Conservation (phyloP, 768 basidiomycete genomes). For the Butyriboletus loyo region DNA sequence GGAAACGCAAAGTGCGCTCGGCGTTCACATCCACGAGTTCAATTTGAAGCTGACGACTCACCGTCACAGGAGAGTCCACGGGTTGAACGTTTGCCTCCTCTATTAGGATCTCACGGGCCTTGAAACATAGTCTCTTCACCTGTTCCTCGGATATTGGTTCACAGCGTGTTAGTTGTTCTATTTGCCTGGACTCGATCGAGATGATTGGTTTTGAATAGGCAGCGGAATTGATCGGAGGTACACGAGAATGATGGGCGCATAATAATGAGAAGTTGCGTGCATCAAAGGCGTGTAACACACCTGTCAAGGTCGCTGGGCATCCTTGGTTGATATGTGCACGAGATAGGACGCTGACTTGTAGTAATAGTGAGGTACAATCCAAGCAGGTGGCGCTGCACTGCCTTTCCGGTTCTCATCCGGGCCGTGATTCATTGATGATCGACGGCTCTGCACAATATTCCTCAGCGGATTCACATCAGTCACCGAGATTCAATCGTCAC, state of each 20-base stretch:
- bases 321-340: constrained; percentile 12
- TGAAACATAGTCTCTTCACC: constrained; percentile 92
- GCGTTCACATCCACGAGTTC: constrained; percentile 1
- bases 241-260: constrained; percentile 21
- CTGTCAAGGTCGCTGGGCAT: constrained; percentile 60
- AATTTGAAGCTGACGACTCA: constrained; percentile 36
- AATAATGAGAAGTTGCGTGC: constrained; percentile 23
- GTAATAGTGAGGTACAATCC: constrained; percentile 24
- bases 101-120: constrained; percentile 93
- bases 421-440: constrained; percentile 18
- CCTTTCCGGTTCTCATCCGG: constrained; percentile 12
- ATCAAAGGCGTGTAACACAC: constrained; percentile 39
- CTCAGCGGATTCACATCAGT: constrained; percentile 3
- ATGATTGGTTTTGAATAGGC: constrained; percentile 12
- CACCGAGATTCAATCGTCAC: constrained; percentile 8
- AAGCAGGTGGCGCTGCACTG: constrained; percentile 26
- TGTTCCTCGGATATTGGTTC: constrained; percentile 95
- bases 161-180: constrained; percentile 89
- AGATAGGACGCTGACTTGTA: constrained; percentile 32
- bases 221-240: constrained; percentile 25
- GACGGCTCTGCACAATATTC: constrained; percentile 4
- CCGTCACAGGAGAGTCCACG: constrained; percentile 95
- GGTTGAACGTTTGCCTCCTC: constrained; percentile 98
- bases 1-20: neutral
- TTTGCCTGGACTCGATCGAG: constrained; percentile 61